These are phyloP conservation scores for Spiromastix sp. DNA, from an alignment of 2,329 filamentous ascomycete species.

Conservation along the genomic window DNA sequence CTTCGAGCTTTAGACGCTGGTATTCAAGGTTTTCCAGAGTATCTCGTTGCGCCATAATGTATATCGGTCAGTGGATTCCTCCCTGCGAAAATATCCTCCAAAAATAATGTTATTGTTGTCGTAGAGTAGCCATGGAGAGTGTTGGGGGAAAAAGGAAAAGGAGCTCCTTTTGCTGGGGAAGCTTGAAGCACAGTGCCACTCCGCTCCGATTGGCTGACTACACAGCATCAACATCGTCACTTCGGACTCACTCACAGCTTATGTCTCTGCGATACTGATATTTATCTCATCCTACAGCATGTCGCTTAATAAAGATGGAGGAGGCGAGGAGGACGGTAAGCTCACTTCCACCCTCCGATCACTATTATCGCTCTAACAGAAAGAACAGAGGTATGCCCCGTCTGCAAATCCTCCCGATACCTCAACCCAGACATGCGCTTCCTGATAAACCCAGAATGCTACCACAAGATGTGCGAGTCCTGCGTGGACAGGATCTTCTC, in stretches of 20 bases:
- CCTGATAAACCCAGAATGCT: slow-evolving; percentile 95
- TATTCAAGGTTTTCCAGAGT: slow-evolving; percentile 54
- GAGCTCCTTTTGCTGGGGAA: background rate
- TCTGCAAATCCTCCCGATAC: slow-evolving; percentile 95
- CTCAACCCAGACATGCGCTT: slow-evolving; percentile 91
- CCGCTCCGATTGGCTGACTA: slow-evolving; percentile 11
- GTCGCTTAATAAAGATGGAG: slow-evolving; percentile 8
- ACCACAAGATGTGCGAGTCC: slow-evolving; percentile 96
- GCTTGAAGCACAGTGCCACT: background rate
- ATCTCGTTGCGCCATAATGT: slow-evolving; percentile 9
- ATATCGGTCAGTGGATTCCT: no score
- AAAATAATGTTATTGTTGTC: no score
- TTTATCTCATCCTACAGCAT: slow-evolving; percentile 51
- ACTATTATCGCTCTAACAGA: background rate
- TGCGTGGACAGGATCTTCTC: slow-evolving; percentile 94
- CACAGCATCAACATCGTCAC: background rate
- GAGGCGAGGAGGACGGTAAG: slow-evolving; percentile 31
- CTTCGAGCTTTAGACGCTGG: slow-evolving; percentile 64
- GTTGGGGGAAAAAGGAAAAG: background rate
- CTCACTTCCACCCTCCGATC: slow-evolving; percentile 1
- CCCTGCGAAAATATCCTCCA: no score
- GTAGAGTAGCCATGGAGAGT: background rate
- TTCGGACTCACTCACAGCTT: no score
- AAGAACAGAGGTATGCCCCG: slow-evolving; percentile 72
- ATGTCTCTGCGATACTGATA: slow-evolving; percentile 62